These are phyloP conservation scores for Waltergamsia citrina DNA, from an alignment of 2,329 filamentous ascomycete species.

Conservation along the genomic window DNA sequence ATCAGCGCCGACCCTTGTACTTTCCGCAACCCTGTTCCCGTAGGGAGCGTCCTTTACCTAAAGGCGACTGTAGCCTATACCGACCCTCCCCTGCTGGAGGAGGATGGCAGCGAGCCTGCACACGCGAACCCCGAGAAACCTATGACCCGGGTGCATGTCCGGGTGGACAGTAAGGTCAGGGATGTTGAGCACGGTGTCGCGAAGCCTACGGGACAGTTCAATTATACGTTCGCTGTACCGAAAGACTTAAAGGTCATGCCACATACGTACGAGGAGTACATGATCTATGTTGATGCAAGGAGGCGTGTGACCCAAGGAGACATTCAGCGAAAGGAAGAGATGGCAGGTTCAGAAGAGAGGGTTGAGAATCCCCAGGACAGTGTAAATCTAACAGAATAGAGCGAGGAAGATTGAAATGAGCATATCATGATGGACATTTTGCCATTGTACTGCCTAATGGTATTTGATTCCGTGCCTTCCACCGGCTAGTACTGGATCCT, in stretches of 20 bases:
- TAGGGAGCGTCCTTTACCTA: conserved; percentile 17
- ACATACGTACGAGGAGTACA: conserved; percentile 18
- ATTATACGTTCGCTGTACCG: conserved; percentile 18
- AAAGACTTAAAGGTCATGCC: conserved; percentile 16
- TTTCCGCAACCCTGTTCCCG: conserved; percentile 17
- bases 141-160: conserved; percentile 16
- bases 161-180: conserved; percentile 19
- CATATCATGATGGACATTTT: too few species aligned
- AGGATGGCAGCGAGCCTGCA: conserved; percentile 14
- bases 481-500: too few species aligned
- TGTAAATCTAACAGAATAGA: too few species aligned
- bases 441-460: too few species aligned
- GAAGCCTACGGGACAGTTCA: conserved; percentile 18
- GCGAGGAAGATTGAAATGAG: too few species aligned
- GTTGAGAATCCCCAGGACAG: too few species aligned
- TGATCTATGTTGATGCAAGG: conserved; percentile 18
- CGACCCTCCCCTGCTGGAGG: conserved; percentile 16
- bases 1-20: conserved; percentile 19
- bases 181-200: conserved; percentile 18
- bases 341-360: too few species aligned
- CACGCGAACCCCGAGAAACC: conserved; percentile 11
- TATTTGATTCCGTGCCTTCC: too few species aligned
- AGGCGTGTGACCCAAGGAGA: conserved; percentile 11
- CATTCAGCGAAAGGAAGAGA: background rate
- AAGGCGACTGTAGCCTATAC: conserved; percentile 18